phyloP scores from a whole-genome alignment of 257 asterid species.

The Penstemon barbatus region DNA sequence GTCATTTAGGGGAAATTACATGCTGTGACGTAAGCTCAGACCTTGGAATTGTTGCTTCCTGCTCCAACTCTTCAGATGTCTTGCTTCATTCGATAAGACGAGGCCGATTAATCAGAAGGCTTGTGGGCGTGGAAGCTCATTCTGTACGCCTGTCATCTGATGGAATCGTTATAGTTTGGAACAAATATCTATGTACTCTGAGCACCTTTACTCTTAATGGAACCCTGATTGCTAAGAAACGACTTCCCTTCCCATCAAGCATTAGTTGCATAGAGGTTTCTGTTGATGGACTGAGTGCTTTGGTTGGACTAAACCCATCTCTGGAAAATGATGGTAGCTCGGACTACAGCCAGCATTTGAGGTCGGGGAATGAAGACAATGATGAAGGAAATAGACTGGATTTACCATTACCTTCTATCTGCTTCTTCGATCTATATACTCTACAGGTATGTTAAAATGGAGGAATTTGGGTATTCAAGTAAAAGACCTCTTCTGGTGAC shows the following conservation, averaged over 20 bases:
- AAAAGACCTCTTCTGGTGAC: conserved; percentile 7
- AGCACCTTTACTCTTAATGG: conserved; percentile 85
- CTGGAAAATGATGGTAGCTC: conserved; percentile 51
- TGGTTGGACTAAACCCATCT: conserved; percentile 78
- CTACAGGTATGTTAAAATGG: conserved; percentile 53
- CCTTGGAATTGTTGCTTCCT: conserved; percentile 92
- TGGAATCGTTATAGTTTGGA: conserved; percentile 82
- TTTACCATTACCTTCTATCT: conserved; percentile 71
- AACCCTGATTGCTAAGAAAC: conserved; percentile 54
- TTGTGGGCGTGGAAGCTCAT: conserved; percentile 82
- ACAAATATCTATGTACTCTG: conserved; percentile 48
- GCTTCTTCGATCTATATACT: conserved; percentile 78
- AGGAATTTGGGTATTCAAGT: conserved; percentile 4
- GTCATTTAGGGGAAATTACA: conserved; percentile 77
- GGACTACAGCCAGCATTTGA: conserved; percentile 30
- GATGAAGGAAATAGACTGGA: conserved; percentile 54
- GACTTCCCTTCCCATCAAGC: conserved; percentile 60
- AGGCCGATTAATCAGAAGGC: conserved; percentile 80
- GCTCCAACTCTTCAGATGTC: conserved; percentile 74
- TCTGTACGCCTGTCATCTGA: conserved; percentile 74
- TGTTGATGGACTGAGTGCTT: conserved; percentile 71
- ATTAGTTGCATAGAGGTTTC: conserved; percentile 89
- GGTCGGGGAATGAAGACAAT: conserved; percentile 36
- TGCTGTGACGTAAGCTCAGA: conserved; percentile 90
- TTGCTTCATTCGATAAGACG: conserved; percentile 84